Conservation (phyloP, 257 asterid genomes). For the Catharanthus roseus region DNA sequence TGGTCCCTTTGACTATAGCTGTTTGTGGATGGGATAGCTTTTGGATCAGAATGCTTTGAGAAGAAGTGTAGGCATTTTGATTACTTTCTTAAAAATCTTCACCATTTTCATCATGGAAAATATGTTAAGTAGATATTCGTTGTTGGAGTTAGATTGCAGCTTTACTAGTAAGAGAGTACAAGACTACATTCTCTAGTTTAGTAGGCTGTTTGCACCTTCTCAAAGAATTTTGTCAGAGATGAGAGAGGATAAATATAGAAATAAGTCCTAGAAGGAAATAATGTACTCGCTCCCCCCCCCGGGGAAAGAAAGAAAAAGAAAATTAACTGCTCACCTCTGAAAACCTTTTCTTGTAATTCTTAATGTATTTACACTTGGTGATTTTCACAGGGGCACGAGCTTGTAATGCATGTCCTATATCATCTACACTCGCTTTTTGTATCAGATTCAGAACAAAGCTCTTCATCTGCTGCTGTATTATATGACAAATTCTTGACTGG, state of each 20-base stretch:
- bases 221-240: not conserved
- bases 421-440: conserved; percentile 65
- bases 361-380: conserved; percentile 13
- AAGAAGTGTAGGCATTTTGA: not conserved
- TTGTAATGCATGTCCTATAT: conserved; percentile 79
- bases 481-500: conserved; percentile 77
- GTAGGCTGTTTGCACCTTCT: not conserved
- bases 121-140: not conserved
- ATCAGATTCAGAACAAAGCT: conserved; percentile 45
- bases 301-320: too few species aligned
- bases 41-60: too few species aligned
- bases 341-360: conserved; percentile 11
- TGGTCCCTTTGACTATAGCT: not conserved
- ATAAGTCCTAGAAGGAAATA: not conserved
- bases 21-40: not conserved
- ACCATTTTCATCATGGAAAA: not conserved
- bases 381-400: conserved; percentile 83
- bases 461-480: conserved; percentile 53
- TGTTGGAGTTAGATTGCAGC: not conserved
- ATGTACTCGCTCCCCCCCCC: not conserved
- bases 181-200: not conserved
- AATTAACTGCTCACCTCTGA: too few species aligned
- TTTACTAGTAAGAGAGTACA: not conserved
- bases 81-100: not conserved
- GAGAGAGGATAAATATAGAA: not conserved